These are phyloP conservation scores for Fusarium sp. DNA, from an alignment of 2,329 filamentous ascomycete species.

Conservation along the genomic window DNA sequence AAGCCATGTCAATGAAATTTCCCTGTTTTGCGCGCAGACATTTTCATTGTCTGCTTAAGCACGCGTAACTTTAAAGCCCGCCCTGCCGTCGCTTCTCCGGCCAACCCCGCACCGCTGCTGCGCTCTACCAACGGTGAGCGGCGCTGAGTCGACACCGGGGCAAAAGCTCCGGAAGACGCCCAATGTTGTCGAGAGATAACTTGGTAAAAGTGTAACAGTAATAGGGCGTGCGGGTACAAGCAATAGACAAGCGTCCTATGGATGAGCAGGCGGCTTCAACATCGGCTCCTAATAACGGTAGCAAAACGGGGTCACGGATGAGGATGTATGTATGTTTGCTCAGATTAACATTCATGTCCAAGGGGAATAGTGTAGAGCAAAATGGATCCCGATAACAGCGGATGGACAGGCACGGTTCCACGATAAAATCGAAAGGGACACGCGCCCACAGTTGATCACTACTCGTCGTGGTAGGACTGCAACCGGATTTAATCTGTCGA, in stretches of 20 bases:
- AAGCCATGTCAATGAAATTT: conserved; percentile 20
- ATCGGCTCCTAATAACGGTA: not conserved
- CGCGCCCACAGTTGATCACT: conserved; percentile 17
- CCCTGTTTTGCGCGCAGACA: conserved; percentile 20
- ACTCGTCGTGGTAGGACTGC: not conserved
- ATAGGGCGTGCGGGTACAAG: not conserved
- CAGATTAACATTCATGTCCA: not conserved
- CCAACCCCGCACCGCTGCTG: not conserved
- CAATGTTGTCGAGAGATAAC: not conserved
- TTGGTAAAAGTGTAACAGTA: not conserved
- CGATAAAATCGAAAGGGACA: not conserved
- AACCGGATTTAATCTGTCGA: conserved; percentile 23
- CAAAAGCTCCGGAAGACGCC: conserved; percentile 22
- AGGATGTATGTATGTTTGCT: no score
- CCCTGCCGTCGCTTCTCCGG: not conserved
- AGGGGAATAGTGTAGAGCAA: not conserved
- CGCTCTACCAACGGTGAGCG: not conserved
- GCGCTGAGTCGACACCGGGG: not conserved
- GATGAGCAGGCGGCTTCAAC: not conserved
- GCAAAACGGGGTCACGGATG: no score
- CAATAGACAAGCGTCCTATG: not conserved
- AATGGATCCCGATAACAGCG: conserved; percentile 2
- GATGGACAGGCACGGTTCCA: not conserved
- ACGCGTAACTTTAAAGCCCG: not conserved
- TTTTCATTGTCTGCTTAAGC: conserved; percentile 4